Conservation (phyloP, 345 rosid species). For the Citrus glauca region DNA sequence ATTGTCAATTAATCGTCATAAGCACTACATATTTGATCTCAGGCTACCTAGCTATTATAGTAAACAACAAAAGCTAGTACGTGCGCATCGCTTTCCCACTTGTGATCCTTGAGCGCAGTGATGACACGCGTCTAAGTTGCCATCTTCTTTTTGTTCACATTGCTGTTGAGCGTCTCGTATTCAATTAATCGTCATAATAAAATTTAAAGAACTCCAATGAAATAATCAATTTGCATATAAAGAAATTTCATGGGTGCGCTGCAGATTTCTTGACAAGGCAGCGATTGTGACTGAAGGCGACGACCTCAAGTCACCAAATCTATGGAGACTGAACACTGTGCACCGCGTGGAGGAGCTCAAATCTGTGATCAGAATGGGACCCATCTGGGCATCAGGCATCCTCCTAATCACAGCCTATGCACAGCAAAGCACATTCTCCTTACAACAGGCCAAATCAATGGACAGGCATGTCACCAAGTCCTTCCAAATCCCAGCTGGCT, state of each 20-base stretch:
- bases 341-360: constrained; percentile 53
- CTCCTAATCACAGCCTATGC: constrained; percentile 40
- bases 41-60: background rate
- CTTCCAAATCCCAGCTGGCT: constrained; percentile 46
- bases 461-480: constrained; percentile 31
- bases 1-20: background rate
- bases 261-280: constrained; percentile 49
- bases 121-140: too few species aligned
- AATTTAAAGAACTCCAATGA: too few species aligned
- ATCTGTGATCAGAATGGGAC: constrained; percentile 44
- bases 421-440: constrained; percentile 46
- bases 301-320: constrained; percentile 24
- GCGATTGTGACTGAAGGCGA: constrained; percentile 39
- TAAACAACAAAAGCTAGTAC: background rate
- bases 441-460: constrained; percentile 51
- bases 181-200: background rate
- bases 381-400: constrained; percentile 55
- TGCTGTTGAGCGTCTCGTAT: background rate
- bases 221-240: too few species aligned
- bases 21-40: background rate
- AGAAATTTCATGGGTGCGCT: background rate
- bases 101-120: too few species aligned
- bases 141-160: background rate
- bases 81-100: background rate
- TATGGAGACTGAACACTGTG: constrained; percentile 48